Percentiles rank a stretch among this genome's conserved stretches.
phyloP scores from a whole-genome alignment of 2,329 filamentous ascomycete species.

The Colletotrichum spinosum region DNA sequence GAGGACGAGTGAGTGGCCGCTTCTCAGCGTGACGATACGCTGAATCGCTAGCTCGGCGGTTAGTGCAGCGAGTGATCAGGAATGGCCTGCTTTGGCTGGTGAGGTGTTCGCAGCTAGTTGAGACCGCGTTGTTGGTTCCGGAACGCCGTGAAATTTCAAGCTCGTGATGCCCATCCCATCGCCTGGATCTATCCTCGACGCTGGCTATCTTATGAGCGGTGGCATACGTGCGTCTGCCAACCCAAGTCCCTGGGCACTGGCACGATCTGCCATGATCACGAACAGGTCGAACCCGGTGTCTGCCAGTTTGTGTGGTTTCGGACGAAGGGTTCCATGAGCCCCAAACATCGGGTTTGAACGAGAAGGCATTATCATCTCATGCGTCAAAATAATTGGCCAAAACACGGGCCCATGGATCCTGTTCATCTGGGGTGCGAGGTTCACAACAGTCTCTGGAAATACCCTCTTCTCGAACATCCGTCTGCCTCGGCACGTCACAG shows the following conservation, averaged over 20 bases:
- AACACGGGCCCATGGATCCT: not conserved
- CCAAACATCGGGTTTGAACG: not conserved
- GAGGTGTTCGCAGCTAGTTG: not conserved
- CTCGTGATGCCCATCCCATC: conserved; percentile 3
- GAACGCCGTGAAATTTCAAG: not conserved
- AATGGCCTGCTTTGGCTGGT: not conserved
- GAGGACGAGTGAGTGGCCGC: not conserved
- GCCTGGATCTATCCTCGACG: not conserved
- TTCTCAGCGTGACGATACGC: conserved; percentile 6
- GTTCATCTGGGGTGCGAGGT: conserved; percentile 2
- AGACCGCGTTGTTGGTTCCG: not conserved
- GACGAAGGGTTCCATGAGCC: conserved; percentile 7
- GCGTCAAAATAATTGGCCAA: too few species aligned
- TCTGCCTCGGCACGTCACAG: conserved; percentile 34
- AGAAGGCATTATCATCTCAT: not conserved
- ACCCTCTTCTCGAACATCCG: not conserved
- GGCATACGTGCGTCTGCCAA: not conserved
- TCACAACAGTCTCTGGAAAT: not conserved
- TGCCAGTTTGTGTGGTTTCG: conserved; percentile 1
- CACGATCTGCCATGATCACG: not conserved
- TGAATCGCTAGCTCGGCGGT: conserved; percentile 2
- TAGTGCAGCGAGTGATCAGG: conserved; percentile 1
- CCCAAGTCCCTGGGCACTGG: not conserved
- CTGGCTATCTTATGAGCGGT: not conserved
- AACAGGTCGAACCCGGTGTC: not conserved